Base-by-base conservation (phyloP, 2,329 filamentous ascomycete species). In the Fusarium sp. region DNA sequence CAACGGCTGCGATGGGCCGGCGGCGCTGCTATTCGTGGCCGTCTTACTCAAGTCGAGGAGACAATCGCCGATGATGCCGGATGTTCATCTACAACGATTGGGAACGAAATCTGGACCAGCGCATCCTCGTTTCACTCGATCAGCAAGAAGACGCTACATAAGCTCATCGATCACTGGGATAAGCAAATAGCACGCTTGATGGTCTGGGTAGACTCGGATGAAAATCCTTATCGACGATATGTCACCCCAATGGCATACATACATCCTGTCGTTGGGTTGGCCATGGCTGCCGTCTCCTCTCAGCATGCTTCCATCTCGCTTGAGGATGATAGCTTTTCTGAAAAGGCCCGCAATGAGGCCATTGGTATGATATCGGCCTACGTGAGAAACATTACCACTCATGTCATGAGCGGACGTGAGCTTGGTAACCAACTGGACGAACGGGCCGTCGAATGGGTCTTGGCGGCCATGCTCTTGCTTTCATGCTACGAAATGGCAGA, bases 141-240 rank as follows among this genome's bases (percentile, higher is more conserved):
- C 13, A 66, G 56, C 38, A 69, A 69, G 20, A 56, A 63, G 20
- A 60, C 67, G 6, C 33, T 69, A 11, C 38, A 63, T 5, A 57
- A 59, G 6, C 63, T 80, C 50, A 74, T 80, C 33, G 75, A 80
- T 10, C 80, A 81, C 59, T 81, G 79, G 57, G 77, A 79, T 35
- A 77, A 78, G 60, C 71, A 79, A 59, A 58, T 81, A 29, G 79
- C 79, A 4, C 76, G 78, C 7, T 70, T 80, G 13, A 81, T 81
- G 79, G 79, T 81, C 18, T 81, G 79, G 79, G 68, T 80, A 20
- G 79, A 81, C 59, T 78, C 79, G 11, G 74, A 73, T 5, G 74
- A 79, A 20, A 81, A 81, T 38, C 75, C 76, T 33, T 81, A 81
- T 65, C 73, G 79, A 4, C 75, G 74, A 6, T 72, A 72, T 4